Evolutionary conservation across 768 basidiomycete genomes (phyloP).

Genomic region (Auriscalpium vulgare): DNA sequence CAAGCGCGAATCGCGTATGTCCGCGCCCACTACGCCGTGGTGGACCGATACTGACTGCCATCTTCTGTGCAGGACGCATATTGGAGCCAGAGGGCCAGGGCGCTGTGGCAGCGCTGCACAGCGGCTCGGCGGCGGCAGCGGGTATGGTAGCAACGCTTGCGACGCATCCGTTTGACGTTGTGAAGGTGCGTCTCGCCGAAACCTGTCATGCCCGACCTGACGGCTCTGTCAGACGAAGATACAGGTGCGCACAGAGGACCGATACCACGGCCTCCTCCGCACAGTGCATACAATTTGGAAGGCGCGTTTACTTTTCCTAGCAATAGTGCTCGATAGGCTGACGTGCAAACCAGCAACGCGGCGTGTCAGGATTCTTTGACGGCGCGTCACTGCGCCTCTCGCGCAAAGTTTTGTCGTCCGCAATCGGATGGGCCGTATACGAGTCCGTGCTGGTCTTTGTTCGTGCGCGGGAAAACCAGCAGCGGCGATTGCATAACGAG

Average conservation of each 20-base stretch:
- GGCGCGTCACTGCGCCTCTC: constrained; percentile 77
- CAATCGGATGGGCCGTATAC: constrained; percentile 88
- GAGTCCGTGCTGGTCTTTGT: constrained; percentile 67
- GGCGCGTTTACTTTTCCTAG: constrained; percentile 27
- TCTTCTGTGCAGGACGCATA: constrained; percentile 28
- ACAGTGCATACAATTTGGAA: constrained; percentile 62
- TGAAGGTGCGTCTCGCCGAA: constrained; percentile 54
- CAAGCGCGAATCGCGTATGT: constrained; percentile 64
- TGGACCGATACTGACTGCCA: constrained; percentile 18
- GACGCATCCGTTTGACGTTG: constrained; percentile 91
- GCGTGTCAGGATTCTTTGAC: constrained; percentile 75
- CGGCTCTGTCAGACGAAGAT: constrained; percentile 62
- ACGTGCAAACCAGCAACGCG: constrained; percentile 57
- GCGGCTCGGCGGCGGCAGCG: constrained; percentile 66
- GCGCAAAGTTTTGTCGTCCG: constrained; percentile 83
- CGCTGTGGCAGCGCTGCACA: constrained; percentile 48
- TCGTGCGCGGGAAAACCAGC: constrained; percentile 16
- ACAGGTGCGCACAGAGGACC: constrained; percentile 75
- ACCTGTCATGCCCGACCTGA: background rate
- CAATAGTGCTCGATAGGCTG: background rate
- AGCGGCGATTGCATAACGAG: too few relatives aligned
- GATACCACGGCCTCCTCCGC: constrained; percentile 62
- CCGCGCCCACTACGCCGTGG: background rate
- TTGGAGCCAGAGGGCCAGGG: too few relatives aligned
- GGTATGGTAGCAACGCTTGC: constrained; percentile 77